Base-by-base conservation (phyloP, 1,284 basidiomycete genomes). In the Cronartium quercuum region DNA sequence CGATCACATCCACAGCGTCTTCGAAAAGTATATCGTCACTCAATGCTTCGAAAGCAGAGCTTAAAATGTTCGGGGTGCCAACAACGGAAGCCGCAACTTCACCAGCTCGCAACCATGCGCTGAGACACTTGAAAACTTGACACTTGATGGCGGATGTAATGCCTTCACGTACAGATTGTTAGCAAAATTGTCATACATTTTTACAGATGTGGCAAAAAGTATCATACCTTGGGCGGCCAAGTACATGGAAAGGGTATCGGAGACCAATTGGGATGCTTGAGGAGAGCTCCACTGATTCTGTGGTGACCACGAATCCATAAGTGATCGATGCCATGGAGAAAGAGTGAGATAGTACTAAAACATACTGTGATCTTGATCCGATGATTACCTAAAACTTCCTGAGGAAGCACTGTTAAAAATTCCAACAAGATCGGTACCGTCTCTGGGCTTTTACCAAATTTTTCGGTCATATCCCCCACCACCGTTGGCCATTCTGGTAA, bases 341-440 rank as follows among this genome's bases (percentile, higher is more conserved):
- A 37, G 41, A 68, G 7, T 35, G 24, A 37, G 60, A 29, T 47
- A 44, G 21, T n/a, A 24, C 37, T 6, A 61, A 42, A 47, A 58
- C 37, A 55, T 79, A 94, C 93, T 68, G 90, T 89, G 66, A 97
- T 84, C 0, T 93, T 92, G 78, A 98, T 92, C 83, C 88, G 90
- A 18, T 89, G 87, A 82, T 98, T 98, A 64, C 86, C 86, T 71
- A 86, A 86, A 63, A 94, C 82, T 84, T 99, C 96, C 82, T 98
- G 94, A 1, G 94, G 94, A 24, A 98, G 84, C 57, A 95, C 85
- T 0, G 91, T 91, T 79, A 99, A 82, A 83, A 98, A 98, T 80
- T 95, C 90, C 76, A 99, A 83, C 77, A 99, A 82, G 4, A 89
- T 87, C 0, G 89, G 88, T 0, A 98, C 95, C 9, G 89, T 92